phyloP scores from a whole-genome alignment of 768 basidiomycete species.

The Naematelia encephala region DNA sequence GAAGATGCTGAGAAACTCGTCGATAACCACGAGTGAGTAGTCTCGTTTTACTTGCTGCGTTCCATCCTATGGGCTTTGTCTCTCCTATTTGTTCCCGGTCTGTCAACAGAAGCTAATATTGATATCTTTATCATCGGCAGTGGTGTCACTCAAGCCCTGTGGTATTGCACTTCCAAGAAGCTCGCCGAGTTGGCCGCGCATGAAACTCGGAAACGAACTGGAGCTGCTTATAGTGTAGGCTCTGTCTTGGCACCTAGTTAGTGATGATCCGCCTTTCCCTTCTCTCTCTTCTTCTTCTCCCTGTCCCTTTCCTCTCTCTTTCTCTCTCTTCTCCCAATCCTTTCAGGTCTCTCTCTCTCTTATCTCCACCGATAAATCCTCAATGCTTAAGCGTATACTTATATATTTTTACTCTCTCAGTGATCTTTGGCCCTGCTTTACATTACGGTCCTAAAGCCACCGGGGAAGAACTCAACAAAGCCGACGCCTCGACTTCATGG shows the following conservation, averaged over 20 bases:
- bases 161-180: slow-evolving; percentile 44
- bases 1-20: slow-evolving; percentile 23
- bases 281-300: not conserved
- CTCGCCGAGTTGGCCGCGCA: slow-evolving; percentile 32
- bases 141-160: slow-evolving; percentile 7
- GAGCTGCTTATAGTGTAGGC: slow-evolving; percentile 20
- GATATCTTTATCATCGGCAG: too few species aligned
- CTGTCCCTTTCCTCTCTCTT: not conserved
- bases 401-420: too few species aligned
- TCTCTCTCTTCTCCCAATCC: too few species aligned
- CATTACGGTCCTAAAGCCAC: slow-evolving; percentile 12
- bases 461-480: slow-evolving; percentile 4
- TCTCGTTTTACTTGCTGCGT: not conserved
- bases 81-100: not conserved
- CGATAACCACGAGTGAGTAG: slow-evolving; percentile 20
- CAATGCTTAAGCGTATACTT: too few species aligned
- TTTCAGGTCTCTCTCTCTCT: too few species aligned
- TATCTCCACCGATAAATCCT: too few species aligned
- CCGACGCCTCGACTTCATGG: slow-evolving; percentile 16
- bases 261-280: too few species aligned
- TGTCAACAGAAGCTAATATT: not conserved
- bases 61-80: not conserved
- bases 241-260: slow-evolving; percentile 32
- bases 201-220: slow-evolving; percentile 17
- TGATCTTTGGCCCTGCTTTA: slow-evolving; percentile 32